A percentile compares a stretch with the other conserved stretches of the same genome.
Conservation (phyloP, 768 basidiomycete genomes). For the Artomyces pyxidatus region DNA sequence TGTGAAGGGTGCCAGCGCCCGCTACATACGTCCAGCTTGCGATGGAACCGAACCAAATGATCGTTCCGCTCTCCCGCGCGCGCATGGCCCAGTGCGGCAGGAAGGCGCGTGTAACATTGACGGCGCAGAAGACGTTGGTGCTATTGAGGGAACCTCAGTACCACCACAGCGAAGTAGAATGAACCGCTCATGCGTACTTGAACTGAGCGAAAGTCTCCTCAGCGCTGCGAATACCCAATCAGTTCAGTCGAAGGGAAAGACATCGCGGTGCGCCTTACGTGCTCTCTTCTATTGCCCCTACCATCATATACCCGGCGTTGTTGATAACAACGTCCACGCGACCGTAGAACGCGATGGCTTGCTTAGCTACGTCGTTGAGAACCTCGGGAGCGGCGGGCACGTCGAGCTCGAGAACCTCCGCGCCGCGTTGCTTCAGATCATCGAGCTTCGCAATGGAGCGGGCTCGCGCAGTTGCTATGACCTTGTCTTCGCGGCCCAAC, state of each 20-base stretch:
- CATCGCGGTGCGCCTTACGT: slow-evolving; percentile 9
- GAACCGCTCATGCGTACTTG: slow-evolving; percentile 21
- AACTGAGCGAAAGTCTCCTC: slow-evolving; percentile 20
- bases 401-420: slow-evolving; percentile 30
- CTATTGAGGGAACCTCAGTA: slow-evolving; percentile 3
- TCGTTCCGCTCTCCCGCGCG: slow-evolving; percentile 31
- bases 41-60: slow-evolving; percentile 36
- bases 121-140: slow-evolving; percentile 37
- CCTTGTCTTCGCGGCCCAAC: slow-evolving; percentile 24
- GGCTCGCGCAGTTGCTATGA: slow-evolving; percentile 27
- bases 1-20: not conserved
- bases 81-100: slow-evolving; percentile 45
- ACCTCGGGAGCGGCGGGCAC: slow-evolving; percentile 26
- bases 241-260: not conserved
- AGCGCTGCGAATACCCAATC: slow-evolving; percentile 11
- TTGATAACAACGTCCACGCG: slow-evolving; percentile 39
- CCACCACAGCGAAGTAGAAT: not conserved
- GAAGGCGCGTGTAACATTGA: slow-evolving; percentile 38
- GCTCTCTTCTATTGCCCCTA: slow-evolving; percentile 24
- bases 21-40: slow-evolving; percentile 16
- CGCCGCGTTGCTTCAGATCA: slow-evolving; percentile 30
- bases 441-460: slow-evolving; percentile 17
- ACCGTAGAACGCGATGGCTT: slow-evolving; percentile 31
- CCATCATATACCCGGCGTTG: slow-evolving; percentile 29
- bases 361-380: slow-evolving; percentile 27